phyloP scores from a whole-genome alignment of 345 rosid genomes.

The Linum tenue region DNA sequence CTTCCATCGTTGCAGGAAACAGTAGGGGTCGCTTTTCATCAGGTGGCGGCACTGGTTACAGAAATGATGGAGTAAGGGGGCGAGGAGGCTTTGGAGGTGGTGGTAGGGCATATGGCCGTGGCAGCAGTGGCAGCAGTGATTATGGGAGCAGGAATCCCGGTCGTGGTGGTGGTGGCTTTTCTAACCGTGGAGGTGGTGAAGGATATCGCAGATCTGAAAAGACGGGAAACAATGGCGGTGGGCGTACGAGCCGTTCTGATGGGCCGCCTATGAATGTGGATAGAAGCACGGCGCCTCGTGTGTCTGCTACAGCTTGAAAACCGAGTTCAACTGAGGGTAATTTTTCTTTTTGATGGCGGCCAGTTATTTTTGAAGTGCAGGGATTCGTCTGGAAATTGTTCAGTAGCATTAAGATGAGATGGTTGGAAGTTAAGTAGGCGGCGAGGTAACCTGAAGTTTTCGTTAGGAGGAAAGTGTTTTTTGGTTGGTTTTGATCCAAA shows the following conservation, averaged over 20 bases:
- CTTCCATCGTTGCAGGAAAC: conserved; percentile 35
- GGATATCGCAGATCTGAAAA: conserved; percentile 45
- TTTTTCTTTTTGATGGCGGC: background rate
- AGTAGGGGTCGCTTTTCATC: conserved; percentile 53
- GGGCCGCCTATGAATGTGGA: conserved; percentile 24
- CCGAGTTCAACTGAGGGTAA: background rate
- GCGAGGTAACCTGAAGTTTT: no score
- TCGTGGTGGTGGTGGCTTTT: conserved; percentile 41
- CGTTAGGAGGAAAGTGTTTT: no score
- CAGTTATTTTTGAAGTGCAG: background rate
- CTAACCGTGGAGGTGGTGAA: conserved; percentile 41
- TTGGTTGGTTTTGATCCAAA: no score
- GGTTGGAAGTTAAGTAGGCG: no score
- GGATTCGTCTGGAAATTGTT: background rate
- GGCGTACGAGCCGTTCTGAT: conserved; percentile 39
- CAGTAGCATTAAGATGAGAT: no score
- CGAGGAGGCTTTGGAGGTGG: conserved; percentile 60
- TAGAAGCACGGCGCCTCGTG: conserved; percentile 32
- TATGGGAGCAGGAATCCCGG: conserved; percentile 50
- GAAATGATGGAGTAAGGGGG: conserved; percentile 65
- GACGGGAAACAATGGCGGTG: conserved; percentile 26
- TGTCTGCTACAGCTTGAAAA: conserved; percentile 48
- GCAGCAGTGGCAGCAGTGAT: conserved; percentile 30
- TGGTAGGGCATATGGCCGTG: conserved; percentile 51
- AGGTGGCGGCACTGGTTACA: conserved; percentile 50